phyloP scores from a whole-genome alignment of 148 eudicot species.

The Nepenthes gracilis region DNA sequence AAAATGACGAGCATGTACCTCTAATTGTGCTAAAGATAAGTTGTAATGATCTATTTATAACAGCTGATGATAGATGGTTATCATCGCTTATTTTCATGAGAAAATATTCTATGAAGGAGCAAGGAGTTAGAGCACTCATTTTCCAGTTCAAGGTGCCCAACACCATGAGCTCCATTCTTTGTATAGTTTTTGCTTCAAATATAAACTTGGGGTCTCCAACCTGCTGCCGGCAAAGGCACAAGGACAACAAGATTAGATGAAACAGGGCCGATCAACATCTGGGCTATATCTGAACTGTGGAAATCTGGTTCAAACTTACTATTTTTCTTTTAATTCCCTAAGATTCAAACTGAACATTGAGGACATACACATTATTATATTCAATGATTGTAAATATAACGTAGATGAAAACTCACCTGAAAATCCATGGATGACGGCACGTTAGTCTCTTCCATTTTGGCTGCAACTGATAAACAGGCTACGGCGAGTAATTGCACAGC shows the following conservation, averaged over 20 bases:
- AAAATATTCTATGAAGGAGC: slow-evolving; percentile 53
- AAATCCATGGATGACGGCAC: slow-evolving; percentile 38
- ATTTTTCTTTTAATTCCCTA: no score
- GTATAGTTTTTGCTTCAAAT: slow-evolving; percentile 75
- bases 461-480: slow-evolving; percentile 80
- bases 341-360: not conserved
- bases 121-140: slow-evolving; percentile 62
- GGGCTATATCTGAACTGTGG: not conserved
- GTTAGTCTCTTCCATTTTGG: slow-evolving; percentile 61
- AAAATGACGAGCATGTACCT: slow-evolving; percentile 24
- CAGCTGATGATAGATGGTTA: slow-evolving; percentile 13
- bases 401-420: slow-evolving; percentile 34
- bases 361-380: not conserved
- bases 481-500: slow-evolving; percentile 72
- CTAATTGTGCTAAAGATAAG: slow-evolving; percentile 45
- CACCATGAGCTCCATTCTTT: slow-evolving; percentile 76
- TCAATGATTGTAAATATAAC: no score
- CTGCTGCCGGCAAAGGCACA: slow-evolving; percentile 24
- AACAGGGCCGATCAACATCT: not conserved
- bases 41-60: slow-evolving; percentile 44
- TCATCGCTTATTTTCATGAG: slow-evolving; percentile 27
- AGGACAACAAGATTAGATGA: not conserved
- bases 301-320: no score
- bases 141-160: slow-evolving; percentile 66
- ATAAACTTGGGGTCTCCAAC: slow-evolving; percentile 57